phyloP scores from a whole-genome alignment of 805 yeast genomes.

The Jamesozyma hellenica region DNA sequence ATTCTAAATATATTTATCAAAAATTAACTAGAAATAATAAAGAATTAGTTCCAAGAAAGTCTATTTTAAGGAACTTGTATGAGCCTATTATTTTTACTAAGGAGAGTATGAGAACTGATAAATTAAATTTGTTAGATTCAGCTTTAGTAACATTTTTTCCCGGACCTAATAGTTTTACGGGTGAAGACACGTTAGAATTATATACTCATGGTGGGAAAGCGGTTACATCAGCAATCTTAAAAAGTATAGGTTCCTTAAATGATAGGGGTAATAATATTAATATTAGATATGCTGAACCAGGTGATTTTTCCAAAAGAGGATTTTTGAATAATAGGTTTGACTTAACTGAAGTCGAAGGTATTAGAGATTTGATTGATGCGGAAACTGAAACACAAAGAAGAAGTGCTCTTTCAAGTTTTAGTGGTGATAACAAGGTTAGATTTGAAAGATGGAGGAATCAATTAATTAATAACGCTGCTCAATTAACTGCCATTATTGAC shows the following conservation, averaged over 20 bases:
- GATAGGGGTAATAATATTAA: slow-evolving; percentile 30
- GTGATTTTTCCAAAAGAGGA: slow-evolving; percentile 84
- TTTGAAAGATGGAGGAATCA: slow-evolving; percentile 59
- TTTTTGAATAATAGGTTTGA: slow-evolving; percentile 78
- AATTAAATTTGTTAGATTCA: slow-evolving; percentile 51
- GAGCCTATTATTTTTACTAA: slow-evolving; percentile 6
- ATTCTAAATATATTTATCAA: slow-evolving; percentile 37
- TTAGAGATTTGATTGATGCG: slow-evolving; percentile 80
- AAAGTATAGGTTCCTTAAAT: slow-evolving; percentile 49
- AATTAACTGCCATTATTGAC: slow-evolving; percentile 81
- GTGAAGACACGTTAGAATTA: slow-evolving; percentile 83
- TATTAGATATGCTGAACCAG: slow-evolving; percentile 80
- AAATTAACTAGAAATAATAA: slow-evolving; percentile 33
- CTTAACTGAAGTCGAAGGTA: slow-evolving; percentile 83
- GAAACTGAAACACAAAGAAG: slow-evolving; percentile 84
- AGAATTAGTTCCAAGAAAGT: slow-evolving; percentile 40
- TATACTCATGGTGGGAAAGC: slow-evolving; percentile 94
- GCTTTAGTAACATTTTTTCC: slow-evolving; percentile 62
- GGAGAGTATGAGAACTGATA: background rate
- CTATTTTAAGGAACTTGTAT: slow-evolving; percentile 51
- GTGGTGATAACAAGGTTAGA: slow-evolving; percentile 49
- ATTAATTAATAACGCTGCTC: slow-evolving; percentile 57
- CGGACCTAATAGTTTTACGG: slow-evolving; percentile 76
- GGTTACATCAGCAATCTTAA: slow-evolving; percentile 57
- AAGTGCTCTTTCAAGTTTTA: slow-evolving; percentile 62